Conservation (phyloP, 257 asterid species). For the Plantago ovata region DNA sequence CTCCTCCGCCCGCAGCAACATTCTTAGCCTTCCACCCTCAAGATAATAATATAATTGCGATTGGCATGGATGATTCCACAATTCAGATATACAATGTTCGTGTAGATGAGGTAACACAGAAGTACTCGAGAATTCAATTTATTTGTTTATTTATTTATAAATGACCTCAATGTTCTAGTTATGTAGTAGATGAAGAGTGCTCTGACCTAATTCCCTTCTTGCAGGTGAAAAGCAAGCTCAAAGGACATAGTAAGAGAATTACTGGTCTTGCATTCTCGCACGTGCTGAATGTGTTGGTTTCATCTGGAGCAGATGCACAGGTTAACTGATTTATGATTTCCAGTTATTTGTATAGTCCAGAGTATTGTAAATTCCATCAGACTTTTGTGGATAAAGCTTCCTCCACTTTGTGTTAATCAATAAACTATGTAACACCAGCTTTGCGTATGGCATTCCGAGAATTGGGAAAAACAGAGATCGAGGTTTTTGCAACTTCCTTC, state of each 20-base stretch:
- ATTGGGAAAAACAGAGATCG: constrained; percentile 57
- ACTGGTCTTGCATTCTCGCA: constrained; percentile 70
- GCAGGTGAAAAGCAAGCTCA: constrained; percentile 64
- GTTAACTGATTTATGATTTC: constrained; percentile 16
- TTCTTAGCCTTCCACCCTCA: constrained; percentile 73
- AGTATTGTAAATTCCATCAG: neutral
- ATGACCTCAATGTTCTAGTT: neutral
- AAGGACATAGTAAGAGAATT: constrained; percentile 62
- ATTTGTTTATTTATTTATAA: neutral
- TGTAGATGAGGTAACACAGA: constrained; percentile 52
- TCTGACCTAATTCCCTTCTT: constrained; percentile 4
- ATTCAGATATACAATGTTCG: constrained; percentile 69
- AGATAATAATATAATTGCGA: constrained; percentile 63
- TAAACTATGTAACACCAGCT: constrained; percentile 32
- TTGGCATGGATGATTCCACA: constrained; percentile 72
- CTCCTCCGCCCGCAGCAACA: constrained; percentile 76
- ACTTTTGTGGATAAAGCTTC: constrained; percentile 2
- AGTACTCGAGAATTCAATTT: neutral
- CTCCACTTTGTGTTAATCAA: constrained; percentile 3
- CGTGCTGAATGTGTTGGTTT: constrained; percentile 45
- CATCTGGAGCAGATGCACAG: constrained; percentile 79
- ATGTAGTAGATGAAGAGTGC: constrained; percentile 10
- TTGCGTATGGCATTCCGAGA: constrained; percentile 53
- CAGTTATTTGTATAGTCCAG: constrained; percentile 9
- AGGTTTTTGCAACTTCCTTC: constrained; percentile 53